phyloP scores from a whole-genome alignment of 2,329 filamentous ascomycete species.

The Epichloe baconii region DNA sequence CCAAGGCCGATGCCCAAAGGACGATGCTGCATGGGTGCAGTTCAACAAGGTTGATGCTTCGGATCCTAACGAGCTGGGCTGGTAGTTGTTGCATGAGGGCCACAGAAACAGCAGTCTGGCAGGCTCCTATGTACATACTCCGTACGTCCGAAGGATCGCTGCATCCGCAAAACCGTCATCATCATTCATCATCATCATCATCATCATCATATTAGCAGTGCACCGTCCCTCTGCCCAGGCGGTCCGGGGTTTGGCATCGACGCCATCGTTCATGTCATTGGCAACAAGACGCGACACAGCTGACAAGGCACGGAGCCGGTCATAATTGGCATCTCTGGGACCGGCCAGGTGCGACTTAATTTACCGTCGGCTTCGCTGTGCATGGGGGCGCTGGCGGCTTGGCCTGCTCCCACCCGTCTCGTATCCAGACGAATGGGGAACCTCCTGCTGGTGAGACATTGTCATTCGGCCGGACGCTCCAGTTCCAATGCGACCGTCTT shows the following conservation, averaged over 20 bases:
- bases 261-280: not conserved
- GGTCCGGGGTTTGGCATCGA: not conserved
- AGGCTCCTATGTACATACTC: not conserved
- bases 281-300: not conserved
- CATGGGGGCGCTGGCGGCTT: slow-evolving; percentile 3
- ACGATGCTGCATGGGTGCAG: not conserved
- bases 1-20: not conserved
- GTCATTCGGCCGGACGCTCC: not conserved
- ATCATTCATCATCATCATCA: not conserved
- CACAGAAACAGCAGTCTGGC: not conserved
- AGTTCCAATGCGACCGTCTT: not conserved
- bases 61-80: not conserved
- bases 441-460: slow-evolving; percentile 1
- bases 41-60: not conserved
- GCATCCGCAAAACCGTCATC: not conserved
- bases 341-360: not conserved
- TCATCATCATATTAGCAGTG: not conserved
- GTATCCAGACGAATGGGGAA: slow-evolving; percentile 5
- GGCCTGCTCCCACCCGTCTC: not conserved
- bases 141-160: not conserved
- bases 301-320: not conserved
- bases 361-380: slow-evolving; percentile 2
- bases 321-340: not conserved
- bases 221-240: not conserved
- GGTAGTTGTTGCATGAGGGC: not conserved